Base-by-base conservation (phyloP, 306 rosid genomes). In the Castanea mollissima region DNA sequence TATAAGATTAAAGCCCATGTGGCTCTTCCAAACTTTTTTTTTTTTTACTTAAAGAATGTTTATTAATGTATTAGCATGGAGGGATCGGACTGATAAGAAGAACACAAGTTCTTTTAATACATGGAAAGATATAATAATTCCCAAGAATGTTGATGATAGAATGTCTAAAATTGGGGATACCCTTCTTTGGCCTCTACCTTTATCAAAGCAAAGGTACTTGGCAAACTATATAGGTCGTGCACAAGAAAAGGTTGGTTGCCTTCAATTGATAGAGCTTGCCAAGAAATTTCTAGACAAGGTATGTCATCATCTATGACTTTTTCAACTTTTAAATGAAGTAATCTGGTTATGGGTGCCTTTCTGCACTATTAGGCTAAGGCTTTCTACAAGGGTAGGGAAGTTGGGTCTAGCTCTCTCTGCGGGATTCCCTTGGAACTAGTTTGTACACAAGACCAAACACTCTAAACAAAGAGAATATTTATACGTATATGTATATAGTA, bases 211-310 rank as follows among this genome's bases (percentile, higher is more conserved):
- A 81, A 91, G 90, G 87, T 88, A 85, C 81, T 73, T 95, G 71
- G 99, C 97, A 73, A 95, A 91, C 82, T 95, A 90, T 86, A 89
- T 93, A 82, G 99, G 99, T 55, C 99, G 96, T 59, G 97, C 93
- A 35, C 98, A 95, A 83, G 97, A 93, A 87, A 95, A 95, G 81
- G 90, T 83, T 62, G 97, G 98, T 16, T 92, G 98, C 76, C 91
- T 90, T 83, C 80, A 88, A 87, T 86, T 95, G 84, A 88, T 95
- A 79, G 89, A 91, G 80, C 98, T 95, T 78, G 64, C 96, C 52
- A 93, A 84, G 74, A 89, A 91, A 77, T 93, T 82, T 87, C 97
- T 97, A 38, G 86, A 89, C 63, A 91, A 93, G 98, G 98, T 95
- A 75, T 60, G 79, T 58, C 59, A 51, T 91, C 79, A 54, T 70